These are phyloP conservation scores for Wickerhamiella cacticola DNA, from an alignment of 805 yeast genomes.

Conservation along the genomic window DNA sequence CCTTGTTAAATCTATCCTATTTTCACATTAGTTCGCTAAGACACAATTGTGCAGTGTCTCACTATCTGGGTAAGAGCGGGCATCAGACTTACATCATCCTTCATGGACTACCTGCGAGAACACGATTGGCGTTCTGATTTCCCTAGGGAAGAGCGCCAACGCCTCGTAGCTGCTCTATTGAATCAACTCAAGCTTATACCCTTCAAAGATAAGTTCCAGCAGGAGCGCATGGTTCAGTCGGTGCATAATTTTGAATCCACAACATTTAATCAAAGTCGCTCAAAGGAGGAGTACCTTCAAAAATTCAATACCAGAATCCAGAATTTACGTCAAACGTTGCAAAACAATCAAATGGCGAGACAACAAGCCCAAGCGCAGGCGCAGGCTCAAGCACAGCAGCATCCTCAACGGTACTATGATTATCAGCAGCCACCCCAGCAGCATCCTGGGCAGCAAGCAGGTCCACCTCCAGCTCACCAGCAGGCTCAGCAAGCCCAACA, in stretches of 20 bases:
- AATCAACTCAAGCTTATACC: conserved; percentile 17
- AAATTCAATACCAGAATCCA: conserved; percentile 16
- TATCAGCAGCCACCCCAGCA: background rate
- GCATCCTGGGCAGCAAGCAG: conserved; percentile 10
- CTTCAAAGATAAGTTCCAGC: conserved; percentile 23
- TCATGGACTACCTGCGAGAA: conserved; percentile 12
- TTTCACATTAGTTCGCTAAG: background rate
- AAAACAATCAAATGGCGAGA: conserved; percentile 14
- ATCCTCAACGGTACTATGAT: conserved; percentile 10
- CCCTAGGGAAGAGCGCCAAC: conserved; percentile 19
- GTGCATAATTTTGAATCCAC: conserved; percentile 28
- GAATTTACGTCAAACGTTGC: conserved; percentile 13
- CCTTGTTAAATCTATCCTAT: background rate
- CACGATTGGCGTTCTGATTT: conserved; percentile 19
- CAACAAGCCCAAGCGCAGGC: conserved; percentile 18
- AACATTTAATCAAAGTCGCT: conserved; percentile 23
- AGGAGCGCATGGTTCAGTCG: conserved; percentile 24
- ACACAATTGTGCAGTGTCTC: background rate
- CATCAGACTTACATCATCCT: background rate
- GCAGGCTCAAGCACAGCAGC: conserved; percentile 14
- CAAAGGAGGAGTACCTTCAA: conserved; percentile 24
- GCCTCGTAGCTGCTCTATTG: conserved; percentile 16
- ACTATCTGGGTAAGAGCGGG: background rate
- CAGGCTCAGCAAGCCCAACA: conserved; percentile 10
- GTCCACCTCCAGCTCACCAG: conserved; percentile 9